Evolutionary conservation across 2,329 filamentous ascomycete species (phyloP).

Genomic region (Epichloe aotearoae): DNA sequence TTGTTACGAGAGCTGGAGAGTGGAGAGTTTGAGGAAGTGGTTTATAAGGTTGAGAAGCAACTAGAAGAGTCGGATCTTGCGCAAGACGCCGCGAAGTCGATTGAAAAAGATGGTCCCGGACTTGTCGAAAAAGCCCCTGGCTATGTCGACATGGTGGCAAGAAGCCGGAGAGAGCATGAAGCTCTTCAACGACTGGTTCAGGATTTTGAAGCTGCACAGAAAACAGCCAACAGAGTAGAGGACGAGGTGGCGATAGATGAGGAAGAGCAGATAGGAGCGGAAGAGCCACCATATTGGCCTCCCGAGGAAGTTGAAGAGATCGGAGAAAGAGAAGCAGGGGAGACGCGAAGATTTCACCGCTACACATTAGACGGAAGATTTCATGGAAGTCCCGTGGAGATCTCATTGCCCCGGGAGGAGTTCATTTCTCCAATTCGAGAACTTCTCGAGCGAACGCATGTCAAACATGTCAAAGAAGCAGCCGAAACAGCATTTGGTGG

Average conservation of each 20-base stretch:
- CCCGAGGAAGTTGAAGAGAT: slow-evolving; percentile 18
- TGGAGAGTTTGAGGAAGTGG: slow-evolving; percentile 50
- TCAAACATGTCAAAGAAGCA: slow-evolving; percentile 60
- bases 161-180: slow-evolving; percentile 40
- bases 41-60: slow-evolving; percentile 24
- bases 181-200: slow-evolving; percentile 41
- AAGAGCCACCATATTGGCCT: slow-evolving; percentile 15
- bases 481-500: slow-evolving; percentile 70
- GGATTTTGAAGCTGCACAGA: slow-evolving; percentile 38
- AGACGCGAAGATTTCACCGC: slow-evolving; percentile 50
- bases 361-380: slow-evolving; percentile 64
- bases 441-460: slow-evolving; percentile 54
- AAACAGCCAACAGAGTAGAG: slow-evolving; percentile 20
- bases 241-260: slow-evolving; percentile 11
- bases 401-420: slow-evolving; percentile 58
- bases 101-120: slow-evolving; percentile 13
- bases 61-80: slow-evolving; percentile 2
- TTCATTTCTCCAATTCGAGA: slow-evolving; percentile 57
- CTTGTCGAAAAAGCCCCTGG: slow-evolving; percentile 17
- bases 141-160: slow-evolving; percentile 36
- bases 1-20: slow-evolving; percentile 42
- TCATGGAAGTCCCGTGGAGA: slow-evolving; percentile 56
- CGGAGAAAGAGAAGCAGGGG: slow-evolving; percentile 19
- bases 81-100: slow-evolving; percentile 4
- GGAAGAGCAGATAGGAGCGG: slow-evolving; percentile 14